Evolutionary conservation across 2,329 filamentous ascomycete genomes (phyloP).

Genomic region (Colletotrichum sp.): DNA sequence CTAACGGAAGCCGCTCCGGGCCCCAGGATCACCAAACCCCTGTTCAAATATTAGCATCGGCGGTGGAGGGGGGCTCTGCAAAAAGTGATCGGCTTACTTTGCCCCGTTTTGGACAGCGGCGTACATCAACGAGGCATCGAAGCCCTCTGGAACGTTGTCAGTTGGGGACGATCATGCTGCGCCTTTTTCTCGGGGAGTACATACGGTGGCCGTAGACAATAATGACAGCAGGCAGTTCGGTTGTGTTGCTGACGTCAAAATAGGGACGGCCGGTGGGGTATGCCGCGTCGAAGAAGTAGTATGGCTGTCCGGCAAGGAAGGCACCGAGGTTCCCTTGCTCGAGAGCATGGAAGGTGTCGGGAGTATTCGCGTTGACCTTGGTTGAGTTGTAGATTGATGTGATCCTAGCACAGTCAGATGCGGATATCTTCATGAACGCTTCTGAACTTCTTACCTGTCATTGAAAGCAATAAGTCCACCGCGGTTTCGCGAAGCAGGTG

Average conservation of each 20-base stretch:
- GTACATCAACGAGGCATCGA: slow-evolving; percentile 33
- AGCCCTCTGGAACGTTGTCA: slow-evolving; percentile 28
- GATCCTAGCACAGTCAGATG: slow-evolving; percentile 30
- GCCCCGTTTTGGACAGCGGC: slow-evolving; percentile 35
- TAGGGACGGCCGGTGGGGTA: slow-evolving; percentile 44
- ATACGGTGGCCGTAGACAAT: slow-evolving; percentile 50
- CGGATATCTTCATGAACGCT: neutral
- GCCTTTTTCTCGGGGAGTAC: neutral
- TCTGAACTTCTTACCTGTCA: slow-evolving; percentile 31
- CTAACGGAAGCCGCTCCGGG: slow-evolving; percentile 33
- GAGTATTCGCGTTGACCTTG: slow-evolving; percentile 58
- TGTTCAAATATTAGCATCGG: neutral
- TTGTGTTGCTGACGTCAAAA: slow-evolving; percentile 37
- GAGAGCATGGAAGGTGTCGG: slow-evolving; percentile 57
- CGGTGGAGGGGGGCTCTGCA: neutral
- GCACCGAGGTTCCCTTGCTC: slow-evolving; percentile 55
- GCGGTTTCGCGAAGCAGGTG: slow-evolving; percentile 42
- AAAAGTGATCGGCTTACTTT: slow-evolving; percentile 23
- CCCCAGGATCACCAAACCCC: slow-evolving; percentile 35
- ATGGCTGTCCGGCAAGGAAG: slow-evolving; percentile 57
- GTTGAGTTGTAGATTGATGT: slow-evolving; percentile 56
- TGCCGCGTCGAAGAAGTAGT: slow-evolving; percentile 56
- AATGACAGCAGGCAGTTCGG: slow-evolving; percentile 47
- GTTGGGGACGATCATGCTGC: neutral
- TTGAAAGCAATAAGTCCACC: slow-evolving; percentile 58